Evolutionary conservation across 208 protist species (phyloP), one percentile per base, ranked within the genome.

Genomic region (Kentomonas sorsogonicus): DNA sequence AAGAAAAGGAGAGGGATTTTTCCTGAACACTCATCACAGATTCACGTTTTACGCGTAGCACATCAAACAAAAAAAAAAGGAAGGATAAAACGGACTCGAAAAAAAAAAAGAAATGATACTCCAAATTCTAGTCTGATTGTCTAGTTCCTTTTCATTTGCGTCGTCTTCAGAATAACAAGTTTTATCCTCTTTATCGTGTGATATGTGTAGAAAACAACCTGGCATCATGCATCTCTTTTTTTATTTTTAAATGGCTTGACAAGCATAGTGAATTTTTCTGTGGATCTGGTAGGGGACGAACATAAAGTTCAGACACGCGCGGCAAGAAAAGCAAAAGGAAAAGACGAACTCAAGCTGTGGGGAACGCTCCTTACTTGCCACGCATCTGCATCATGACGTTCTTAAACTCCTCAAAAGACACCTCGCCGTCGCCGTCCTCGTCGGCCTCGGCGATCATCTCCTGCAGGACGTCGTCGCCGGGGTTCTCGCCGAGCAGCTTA

Each of bases 391-490:
- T 79, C 87, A 94, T 94, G 51, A 99, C 97, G 26, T 69, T 89
- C 66, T 98, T 91, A 66, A 99, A 99, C 45, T 99, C 97, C 31
- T 97, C 83, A 60, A 97, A 90, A 40, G 75, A 95, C 20, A 99
- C 89, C 51, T 95, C 92, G 31, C 96, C 96, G 73, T 98, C 96
- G 38, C 95, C 89, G 69, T 98, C 96, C 44, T 93, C 66, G 65
- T 98, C 97, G 0, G 96, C 96, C 63, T 97, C 95, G 7, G 94
- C 83, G 51, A 99, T 98, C 97, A 99, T 99, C 74, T 97, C 95
- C 69, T 96, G 79, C 29, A 99, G 72, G 31, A 99, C 97, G 7
- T 98, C 97, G 50, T 99, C 98, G 11, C 94, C 82, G 3, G 98
- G 83, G 72, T 97, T 94, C 63, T 99, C 97, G 7, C 95, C 94